phyloP scores from a whole-genome alignment of 306 rosid genomes.

The Vigna mungo region DNA sequence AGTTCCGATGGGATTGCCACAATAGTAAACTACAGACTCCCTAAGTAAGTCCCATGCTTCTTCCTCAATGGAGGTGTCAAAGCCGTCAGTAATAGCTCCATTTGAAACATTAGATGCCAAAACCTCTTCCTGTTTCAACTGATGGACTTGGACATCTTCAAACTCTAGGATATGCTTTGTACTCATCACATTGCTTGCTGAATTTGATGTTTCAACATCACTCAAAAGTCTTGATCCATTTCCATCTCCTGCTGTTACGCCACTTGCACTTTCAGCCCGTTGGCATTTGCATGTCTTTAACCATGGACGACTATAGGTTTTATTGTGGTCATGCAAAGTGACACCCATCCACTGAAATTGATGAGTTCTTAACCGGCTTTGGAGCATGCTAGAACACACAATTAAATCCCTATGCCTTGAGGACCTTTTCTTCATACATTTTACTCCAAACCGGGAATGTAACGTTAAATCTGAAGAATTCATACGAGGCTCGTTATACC shows the following conservation, averaged over 20 bases:
- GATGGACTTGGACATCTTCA: constrained; percentile 65
- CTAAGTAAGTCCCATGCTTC: constrained; percentile 88
- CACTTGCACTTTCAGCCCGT: constrained; percentile 55
- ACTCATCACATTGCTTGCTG: constrained; percentile 45
- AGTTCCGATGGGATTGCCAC: constrained; percentile 85
- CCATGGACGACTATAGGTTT: constrained; percentile 29
- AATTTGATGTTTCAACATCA: constrained; percentile 51
- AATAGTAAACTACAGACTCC: constrained; percentile 75
- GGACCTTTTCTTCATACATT: constrained; percentile 53
- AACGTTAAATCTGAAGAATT: constrained; percentile 43
- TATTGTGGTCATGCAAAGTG: constrained; percentile 34
- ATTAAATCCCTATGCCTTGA: constrained; percentile 44
- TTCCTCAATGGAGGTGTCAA: constrained; percentile 61
- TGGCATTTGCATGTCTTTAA: constrained; percentile 70
- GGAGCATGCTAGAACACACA: constrained; percentile 49
- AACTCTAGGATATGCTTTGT: constrained; percentile 51
- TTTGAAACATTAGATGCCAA: constrained; percentile 53
- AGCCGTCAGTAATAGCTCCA: constrained; percentile 55
- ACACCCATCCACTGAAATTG: constrained; percentile 47
- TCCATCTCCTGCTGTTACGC: constrained; percentile 52
- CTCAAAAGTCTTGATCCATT: constrained; percentile 60
- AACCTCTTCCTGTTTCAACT: constrained; percentile 57
- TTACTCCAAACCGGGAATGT: constrained; percentile 39
- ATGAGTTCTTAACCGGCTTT: constrained; percentile 31
- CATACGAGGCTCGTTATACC: constrained; percentile 39